Evolutionary conservation across 148 eudicot species (phyloP).

Genomic region (Bassia scoparia): DNA sequence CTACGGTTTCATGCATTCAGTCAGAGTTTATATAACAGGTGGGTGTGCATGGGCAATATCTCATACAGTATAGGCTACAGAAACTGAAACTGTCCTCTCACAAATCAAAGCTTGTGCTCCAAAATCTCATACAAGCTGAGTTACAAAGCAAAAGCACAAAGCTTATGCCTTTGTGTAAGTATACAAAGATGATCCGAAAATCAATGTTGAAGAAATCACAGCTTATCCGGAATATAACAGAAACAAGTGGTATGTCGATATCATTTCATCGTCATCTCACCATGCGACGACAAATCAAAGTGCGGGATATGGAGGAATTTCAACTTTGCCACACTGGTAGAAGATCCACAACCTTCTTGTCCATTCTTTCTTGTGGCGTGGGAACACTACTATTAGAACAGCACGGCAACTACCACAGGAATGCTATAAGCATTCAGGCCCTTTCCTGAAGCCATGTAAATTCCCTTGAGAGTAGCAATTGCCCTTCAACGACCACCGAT

Average conservation of each 20-base stretch:
- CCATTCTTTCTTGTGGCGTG: constrained; percentile 78
- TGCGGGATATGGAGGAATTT: constrained; percentile 71
- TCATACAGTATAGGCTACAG: background rate
- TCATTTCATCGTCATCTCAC: constrained; percentile 84
- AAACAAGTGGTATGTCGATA: constrained; percentile 69
- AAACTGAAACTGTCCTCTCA: background rate
- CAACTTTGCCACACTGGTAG: constrained; percentile 74
- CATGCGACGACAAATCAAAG: constrained; percentile 79
- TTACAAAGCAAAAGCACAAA: constrained; percentile 1
- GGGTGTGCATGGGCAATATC: background rate
- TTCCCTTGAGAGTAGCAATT: constrained; percentile 63
- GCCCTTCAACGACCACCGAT: constrained; percentile 65
- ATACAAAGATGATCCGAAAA: constrained; percentile 60
- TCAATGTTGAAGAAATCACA: constrained; percentile 41
- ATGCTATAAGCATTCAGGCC: constrained; percentile 77
- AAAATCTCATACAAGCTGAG: background rate
- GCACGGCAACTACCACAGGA: constrained; percentile 73
- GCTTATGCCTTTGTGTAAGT: constrained; percentile 37
- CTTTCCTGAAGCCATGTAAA: constrained; percentile 69
- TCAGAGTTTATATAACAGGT: constrained; percentile 6
- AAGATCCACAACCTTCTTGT: constrained; percentile 67
- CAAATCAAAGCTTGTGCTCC: background rate
- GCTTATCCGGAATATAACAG: constrained; percentile 58
- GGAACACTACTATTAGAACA: constrained; percentile 81
- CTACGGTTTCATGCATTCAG: background rate